Evolutionary conservation across 2,329 filamentous ascomycete genomes (phyloP).

Genomic region (Pseudogymnoascus sp.): DNA sequence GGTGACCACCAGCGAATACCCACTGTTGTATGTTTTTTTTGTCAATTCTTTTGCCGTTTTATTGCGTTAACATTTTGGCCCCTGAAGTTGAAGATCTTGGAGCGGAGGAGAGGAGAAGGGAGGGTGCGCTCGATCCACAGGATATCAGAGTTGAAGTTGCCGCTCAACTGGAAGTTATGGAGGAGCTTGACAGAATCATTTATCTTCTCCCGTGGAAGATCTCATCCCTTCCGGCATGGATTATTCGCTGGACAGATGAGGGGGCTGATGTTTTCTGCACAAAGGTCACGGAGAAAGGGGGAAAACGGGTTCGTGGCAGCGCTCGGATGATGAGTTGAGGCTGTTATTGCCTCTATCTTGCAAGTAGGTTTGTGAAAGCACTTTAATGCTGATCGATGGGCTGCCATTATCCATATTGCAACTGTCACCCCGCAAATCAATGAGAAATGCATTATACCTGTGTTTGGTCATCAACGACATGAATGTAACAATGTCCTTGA

Average conservation of each 20-base stretch:
- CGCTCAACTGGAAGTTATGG: neutral
- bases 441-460: neutral
- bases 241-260: neutral
- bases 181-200: neutral
- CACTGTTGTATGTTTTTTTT: no score
- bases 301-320: neutral
- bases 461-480: neutral
- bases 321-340: neutral
- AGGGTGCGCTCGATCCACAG: no score
- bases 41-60: no score
- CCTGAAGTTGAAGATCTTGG: no score
- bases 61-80: no score
- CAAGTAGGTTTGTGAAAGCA: neutral
- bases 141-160: neutral
- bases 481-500: neutral
- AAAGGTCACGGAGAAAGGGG: neutral
- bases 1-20: no score
- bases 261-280: neutral
- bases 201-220: neutral
- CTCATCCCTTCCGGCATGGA: neutral
- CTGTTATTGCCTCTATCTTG: neutral
- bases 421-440: neutral
- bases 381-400: neutral
- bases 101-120: no score
- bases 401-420: neutral